Evolutionary conservation across 2,329 filamentous ascomycete species (phyloP).

Genomic region (Aspergillus ochraceoroseus): DNA sequence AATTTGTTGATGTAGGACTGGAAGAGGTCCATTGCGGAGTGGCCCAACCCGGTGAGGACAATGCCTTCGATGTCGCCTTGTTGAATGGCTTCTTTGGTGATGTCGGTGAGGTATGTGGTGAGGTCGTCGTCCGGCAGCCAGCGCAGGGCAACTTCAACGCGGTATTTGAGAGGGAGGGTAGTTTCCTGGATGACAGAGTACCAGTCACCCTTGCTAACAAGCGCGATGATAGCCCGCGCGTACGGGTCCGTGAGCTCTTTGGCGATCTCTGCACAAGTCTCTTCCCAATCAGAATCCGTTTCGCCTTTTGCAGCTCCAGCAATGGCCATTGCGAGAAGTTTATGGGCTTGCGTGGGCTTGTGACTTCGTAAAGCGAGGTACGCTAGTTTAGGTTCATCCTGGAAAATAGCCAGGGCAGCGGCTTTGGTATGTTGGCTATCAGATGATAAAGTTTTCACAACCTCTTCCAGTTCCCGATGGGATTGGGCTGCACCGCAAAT

Average conservation of each 20-base stretch:
- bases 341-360: constrained; percentile 51
- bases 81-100: constrained; percentile 48
- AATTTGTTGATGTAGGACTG: constrained; percentile 57
- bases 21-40: constrained; percentile 56
- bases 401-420: constrained; percentile 58
- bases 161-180: constrained; percentile 56
- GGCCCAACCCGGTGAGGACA: constrained; percentile 57
- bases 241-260: constrained; percentile 60
- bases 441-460: constrained; percentile 50
- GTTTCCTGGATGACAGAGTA: constrained; percentile 53
- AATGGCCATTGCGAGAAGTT: constrained; percentile 52
- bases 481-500: constrained; percentile 57
- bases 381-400: constrained; percentile 56
- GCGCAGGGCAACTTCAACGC: constrained; percentile 57
- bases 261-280: constrained; percentile 58
- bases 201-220: constrained; percentile 59
- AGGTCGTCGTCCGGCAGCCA: constrained; percentile 46
- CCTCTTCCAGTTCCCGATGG: constrained; percentile 46
- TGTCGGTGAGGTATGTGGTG: constrained; percentile 52
- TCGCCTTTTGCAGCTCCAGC: constrained; percentile 43
- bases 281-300: constrained; percentile 55
- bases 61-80: constrained; percentile 59
- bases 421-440: constrained; percentile 57
- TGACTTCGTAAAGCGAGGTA: constrained; percentile 53
- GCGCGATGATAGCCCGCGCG: constrained; percentile 56